Percentiles rank a stretch among this genome's conserved stretches.
These are phyloP conservation scores for Fusarium gaditjirri DNA, from an alignment of 2,329 filamentous ascomycete species.

Conservation along the genomic window DNA sequence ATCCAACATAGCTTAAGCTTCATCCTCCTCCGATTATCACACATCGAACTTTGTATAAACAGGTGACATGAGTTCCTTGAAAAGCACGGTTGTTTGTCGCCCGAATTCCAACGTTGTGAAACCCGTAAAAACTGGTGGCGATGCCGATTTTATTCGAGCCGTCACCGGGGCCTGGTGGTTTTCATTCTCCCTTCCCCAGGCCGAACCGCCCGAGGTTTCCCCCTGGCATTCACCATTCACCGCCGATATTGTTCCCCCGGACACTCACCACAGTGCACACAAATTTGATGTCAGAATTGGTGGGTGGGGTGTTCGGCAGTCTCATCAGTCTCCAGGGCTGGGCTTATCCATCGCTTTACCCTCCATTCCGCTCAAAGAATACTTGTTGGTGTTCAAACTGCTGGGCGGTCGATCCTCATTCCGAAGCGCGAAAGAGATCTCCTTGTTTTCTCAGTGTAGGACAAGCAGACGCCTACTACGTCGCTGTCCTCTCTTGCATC, in stretches of 20 bases:
- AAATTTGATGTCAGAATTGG: slow-evolving; percentile 16
- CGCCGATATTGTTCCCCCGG: slow-evolving; percentile 28
- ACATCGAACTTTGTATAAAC: neutral
- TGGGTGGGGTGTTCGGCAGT: slow-evolving; percentile 16
- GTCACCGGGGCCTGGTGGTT: slow-evolving; percentile 10
- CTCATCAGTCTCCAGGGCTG: slow-evolving; percentile 13
- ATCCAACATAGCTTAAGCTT: neutral
- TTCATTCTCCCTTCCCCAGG: slow-evolving; percentile 4
- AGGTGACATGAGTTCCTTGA: neutral
- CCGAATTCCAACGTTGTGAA: neutral
- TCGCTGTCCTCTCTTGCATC: slow-evolving; percentile 7
- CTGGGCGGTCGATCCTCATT: neutral
- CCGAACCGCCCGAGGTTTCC: slow-evolving; percentile 25
- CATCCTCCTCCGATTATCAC: neutral
- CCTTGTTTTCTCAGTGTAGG: slow-evolving; percentile 6
- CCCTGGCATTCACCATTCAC: slow-evolving; percentile 16
- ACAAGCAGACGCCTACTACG: slow-evolving; percentile 15
- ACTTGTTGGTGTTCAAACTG: neutral
- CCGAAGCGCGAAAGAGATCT: neutral
- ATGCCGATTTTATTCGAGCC: slow-evolving; percentile 14
- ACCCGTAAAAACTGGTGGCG: slow-evolving; percentile 16
- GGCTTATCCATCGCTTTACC: slow-evolving; percentile 9
- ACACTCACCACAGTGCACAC: slow-evolving; percentile 18
- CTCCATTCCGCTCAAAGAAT: neutral
- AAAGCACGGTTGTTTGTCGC: neutral